These are phyloP conservation scores for Candida pseudoviswanathii DNA, from an alignment of 1,139 yeast species.

Conservation along the genomic window DNA sequence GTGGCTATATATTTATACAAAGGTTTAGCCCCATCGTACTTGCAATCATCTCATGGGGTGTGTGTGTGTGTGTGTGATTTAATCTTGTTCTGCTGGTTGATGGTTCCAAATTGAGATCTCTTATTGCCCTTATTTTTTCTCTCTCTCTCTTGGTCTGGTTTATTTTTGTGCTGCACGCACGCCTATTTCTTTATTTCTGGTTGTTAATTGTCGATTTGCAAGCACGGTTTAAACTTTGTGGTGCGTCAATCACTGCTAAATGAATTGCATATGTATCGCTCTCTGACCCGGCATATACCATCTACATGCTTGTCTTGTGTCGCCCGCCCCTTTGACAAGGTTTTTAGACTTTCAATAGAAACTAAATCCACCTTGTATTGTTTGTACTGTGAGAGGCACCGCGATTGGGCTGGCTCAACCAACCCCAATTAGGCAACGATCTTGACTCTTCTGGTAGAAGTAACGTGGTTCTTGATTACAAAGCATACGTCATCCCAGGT, in stretches of 20 bases:
- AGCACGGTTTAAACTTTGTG: background rate
- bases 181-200: background rate
- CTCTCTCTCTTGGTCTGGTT: background rate
- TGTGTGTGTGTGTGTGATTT: background rate
- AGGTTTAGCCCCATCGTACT: background rate
- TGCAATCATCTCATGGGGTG: background rate
- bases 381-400: background rate
- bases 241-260: background rate
- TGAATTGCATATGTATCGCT: too few species aligned
- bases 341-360: background rate
- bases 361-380: background rate
- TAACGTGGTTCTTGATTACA: background rate
- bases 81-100: background rate
- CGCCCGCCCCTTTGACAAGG: too few species aligned
- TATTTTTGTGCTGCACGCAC: background rate
- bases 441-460: background rate
- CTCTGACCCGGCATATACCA: too few species aligned
- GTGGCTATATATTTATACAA: background rate
- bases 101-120: constrained; percentile 1
- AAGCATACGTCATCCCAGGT: background rate
- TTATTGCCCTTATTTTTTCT: background rate
- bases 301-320: too few species aligned
- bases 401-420: background rate
- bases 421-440: background rate
- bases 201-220: background rate